phyloP scores from a whole-genome alignment of 2,329 filamentous ascomycete genomes.

The Fusarium begoniae region DNA sequence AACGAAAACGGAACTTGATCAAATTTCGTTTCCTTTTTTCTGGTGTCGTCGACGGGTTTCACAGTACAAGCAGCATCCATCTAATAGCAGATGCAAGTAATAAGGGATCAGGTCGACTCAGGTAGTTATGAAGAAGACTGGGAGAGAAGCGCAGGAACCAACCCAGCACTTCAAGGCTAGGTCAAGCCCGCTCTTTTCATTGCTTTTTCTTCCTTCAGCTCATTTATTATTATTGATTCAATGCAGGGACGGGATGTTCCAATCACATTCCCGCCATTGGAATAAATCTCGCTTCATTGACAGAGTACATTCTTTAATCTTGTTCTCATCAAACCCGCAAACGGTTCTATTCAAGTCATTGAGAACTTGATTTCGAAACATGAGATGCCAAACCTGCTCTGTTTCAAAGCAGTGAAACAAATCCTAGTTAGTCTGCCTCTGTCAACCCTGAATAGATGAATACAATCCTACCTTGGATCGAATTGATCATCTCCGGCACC shows the following conservation, averaged over 20 bases:
- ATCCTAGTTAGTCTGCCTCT: neutral
- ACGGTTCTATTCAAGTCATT: neutral
- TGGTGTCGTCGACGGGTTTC: neutral
- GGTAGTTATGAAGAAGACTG: neutral
- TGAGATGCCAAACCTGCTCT: conserved; percentile 3
- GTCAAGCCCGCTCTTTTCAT: neutral
- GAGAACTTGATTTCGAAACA: conserved; percentile 1
- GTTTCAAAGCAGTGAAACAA: conserved; percentile 22
- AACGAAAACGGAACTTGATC: neutral
- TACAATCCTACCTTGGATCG: neutral
- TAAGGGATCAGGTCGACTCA: too few relatives aligned
- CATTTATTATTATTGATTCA: neutral
- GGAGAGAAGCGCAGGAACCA: neutral
- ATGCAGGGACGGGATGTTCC: conserved; percentile 1
- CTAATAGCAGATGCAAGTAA: neutral
- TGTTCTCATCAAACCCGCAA: neutral
- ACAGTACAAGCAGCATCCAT: neutral
- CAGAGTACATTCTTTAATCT: neutral
- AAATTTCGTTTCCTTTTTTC: conserved; percentile 1
- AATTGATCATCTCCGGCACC: neutral
- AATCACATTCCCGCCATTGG: neutral
- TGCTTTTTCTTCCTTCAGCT: neutral
- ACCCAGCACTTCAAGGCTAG: neutral
- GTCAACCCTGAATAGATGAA: conserved; percentile 1
- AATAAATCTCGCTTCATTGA: neutral